Evolutionary conservation across 768 basidiomycete genomes (phyloP).

Genomic region (Gloeostereum incarnatum): DNA sequence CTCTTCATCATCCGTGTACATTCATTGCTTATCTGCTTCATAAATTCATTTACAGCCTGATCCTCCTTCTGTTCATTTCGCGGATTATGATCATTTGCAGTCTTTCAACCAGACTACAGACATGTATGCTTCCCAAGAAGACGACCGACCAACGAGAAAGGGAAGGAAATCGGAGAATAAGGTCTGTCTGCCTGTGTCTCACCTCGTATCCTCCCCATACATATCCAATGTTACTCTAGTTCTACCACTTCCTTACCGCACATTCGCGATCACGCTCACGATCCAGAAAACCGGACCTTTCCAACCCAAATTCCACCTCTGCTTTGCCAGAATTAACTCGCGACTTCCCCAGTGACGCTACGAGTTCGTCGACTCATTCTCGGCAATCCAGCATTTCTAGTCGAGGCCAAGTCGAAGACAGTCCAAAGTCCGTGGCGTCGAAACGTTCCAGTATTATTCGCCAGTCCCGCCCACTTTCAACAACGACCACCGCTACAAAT

Average conservation of each 20-base stretch:
- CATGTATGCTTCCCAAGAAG: slow-evolving; percentile 16
- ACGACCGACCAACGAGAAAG: slow-evolving; percentile 31
- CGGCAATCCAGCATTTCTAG: slow-evolving; percentile 5
- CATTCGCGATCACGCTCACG: slow-evolving; percentile 56
- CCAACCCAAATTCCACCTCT: slow-evolving; percentile 1
- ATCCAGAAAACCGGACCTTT: slow-evolving; percentile 19
- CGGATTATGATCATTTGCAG: no score
- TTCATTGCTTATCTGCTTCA: neutral
- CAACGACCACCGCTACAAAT: slow-evolving; percentile 53
- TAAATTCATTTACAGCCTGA: slow-evolving; percentile 8
- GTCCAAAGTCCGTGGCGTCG: slow-evolving; percentile 18
- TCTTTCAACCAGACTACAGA: slow-evolving; percentile 15
- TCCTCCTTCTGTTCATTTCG: slow-evolving; percentile 11
- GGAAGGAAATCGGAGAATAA: slow-evolving; percentile 32
- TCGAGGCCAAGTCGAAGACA: slow-evolving; percentile 5
- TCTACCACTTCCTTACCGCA: slow-evolving; percentile 52
- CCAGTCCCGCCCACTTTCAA: slow-evolving; percentile 55
- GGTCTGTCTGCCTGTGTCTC: slow-evolving; percentile 19
- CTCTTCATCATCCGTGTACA: neutral
- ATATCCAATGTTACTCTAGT: slow-evolving; percentile 23
- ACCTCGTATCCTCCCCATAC: slow-evolving; percentile 6
- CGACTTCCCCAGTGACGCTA: neutral
- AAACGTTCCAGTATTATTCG: slow-evolving; percentile 40
- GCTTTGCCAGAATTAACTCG: slow-evolving; percentile 1
- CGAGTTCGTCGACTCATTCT: slow-evolving; percentile 1